Base-by-base conservation (phyloP, 2,329 filamentous ascomycete species). In the Rasamsonia emersonii region DNA sequence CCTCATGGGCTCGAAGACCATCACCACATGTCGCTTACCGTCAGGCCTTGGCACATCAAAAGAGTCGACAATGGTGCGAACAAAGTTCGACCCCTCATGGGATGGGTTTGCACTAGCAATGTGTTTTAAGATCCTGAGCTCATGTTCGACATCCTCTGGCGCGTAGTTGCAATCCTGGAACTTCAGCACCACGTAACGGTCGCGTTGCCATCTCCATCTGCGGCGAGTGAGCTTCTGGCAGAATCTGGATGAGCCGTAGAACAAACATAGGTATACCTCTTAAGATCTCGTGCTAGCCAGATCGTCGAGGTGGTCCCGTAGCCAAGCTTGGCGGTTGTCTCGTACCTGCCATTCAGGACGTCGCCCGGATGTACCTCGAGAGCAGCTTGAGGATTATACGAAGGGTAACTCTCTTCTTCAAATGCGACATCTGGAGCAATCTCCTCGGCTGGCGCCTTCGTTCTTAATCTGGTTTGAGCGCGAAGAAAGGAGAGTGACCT, bases 111-210 rank as follows among this genome's bases (percentile, higher is more conserved):
- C 36, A 28, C 17, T 28, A n/a, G 51, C 47, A 2, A 68, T 58
- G 16, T 49, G 53, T 40, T 54, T 54, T 29, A 68, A 67, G 9
- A 66, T 64, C 2, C 46, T 41, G 5, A 65, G 43, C 43, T 68
- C 65, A 10, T 61, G 15, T 27, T 55, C 46, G 8, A 51, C 2
- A 40, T 53, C 42, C n/a, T n/a, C n/a, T n/a, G n/a, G n/a, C 2
- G 44, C 50, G 21, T 39, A 18, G 35, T 50, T 36, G 18, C 49
- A 37, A 33, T 49, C 38, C 15, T 47, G 52, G 7, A 55, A 43
- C 20, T 51, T 56, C n/a, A 53, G 41, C 2, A 35, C 47, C 9
- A 56, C 50, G 44, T 53, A 54, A 23, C 42, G 41, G 19, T 42
- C 33, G n/a, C n/a, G n/a, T n/a, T n/a, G 21, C 29, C 11, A 9